Evolutionary conservation across 2,329 filamentous ascomycete species (phyloP).

Genomic region (Talaromyces sp.): DNA sequence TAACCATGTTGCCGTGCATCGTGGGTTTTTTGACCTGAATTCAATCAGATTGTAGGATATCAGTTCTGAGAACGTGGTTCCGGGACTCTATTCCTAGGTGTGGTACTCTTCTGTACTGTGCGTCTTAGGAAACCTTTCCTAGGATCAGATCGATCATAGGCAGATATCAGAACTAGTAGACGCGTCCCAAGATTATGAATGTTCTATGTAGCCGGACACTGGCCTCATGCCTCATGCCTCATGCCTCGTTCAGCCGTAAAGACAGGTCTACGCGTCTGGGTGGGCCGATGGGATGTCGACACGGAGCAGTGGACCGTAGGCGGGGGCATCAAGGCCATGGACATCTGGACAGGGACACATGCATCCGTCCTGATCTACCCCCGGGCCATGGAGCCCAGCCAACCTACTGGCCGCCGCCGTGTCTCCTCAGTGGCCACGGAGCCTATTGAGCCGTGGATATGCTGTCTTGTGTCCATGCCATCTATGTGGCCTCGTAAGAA

Average conservation of each 20-base stretch:
- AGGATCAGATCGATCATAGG: too few species aligned
- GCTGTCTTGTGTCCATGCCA: background rate
- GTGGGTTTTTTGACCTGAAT: too few species aligned
- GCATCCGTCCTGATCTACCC: background rate
- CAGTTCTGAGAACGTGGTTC: too few species aligned
- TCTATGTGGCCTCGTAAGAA: background rate
- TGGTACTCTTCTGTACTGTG: too few species aligned
- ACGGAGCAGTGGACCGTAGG: conserved; percentile 3
- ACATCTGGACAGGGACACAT: background rate
- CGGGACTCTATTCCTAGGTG: too few species aligned
- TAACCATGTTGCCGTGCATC: too few species aligned
- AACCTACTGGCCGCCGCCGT: background rate
- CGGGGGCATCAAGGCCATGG: background rate
- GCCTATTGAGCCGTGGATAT: conserved; percentile 1
- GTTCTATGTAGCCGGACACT: too few species aligned
- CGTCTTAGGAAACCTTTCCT: too few species aligned
- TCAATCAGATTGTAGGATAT: too few species aligned
- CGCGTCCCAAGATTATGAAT: too few species aligned
- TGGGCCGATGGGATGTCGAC: background rate
- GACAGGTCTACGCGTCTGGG: background rate
- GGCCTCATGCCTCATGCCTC: background rate
- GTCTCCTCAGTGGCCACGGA: background rate
- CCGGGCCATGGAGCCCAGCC: conserved; percentile 10
- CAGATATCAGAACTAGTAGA: too few species aligned
- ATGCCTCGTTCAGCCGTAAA: background rate